phyloP scores from a whole-genome alignment of 768 basidiomycete genomes.

The Trametes punicea region DNA sequence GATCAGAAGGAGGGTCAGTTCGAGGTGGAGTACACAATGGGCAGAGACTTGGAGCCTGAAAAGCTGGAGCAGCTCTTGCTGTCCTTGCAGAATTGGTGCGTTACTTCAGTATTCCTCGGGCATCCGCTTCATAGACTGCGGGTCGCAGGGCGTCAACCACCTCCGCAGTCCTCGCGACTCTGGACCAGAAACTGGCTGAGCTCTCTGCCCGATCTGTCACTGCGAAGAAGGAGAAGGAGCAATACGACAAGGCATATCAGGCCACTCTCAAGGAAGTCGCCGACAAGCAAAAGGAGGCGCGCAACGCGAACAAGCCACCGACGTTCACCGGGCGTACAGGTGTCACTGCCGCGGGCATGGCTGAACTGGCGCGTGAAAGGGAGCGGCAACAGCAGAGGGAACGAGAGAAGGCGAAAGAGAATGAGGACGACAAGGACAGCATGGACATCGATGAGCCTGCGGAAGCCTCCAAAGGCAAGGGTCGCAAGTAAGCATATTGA shows the following conservation, averaged over 20 bases:
- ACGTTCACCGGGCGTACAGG: slow-evolving; percentile 18
- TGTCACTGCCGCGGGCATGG: slow-evolving; percentile 22
- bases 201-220: slow-evolving; percentile 45
- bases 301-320: slow-evolving; percentile 16
- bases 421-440: slow-evolving; percentile 31
- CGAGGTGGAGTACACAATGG: slow-evolving; percentile 91
- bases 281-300: slow-evolving; percentile 55
- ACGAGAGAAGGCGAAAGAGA: slow-evolving; percentile 17
- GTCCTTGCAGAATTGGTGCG: slow-evolving; percentile 67
- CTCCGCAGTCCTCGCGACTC: slow-evolving; percentile 61
- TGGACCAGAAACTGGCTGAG: slow-evolving; percentile 64
- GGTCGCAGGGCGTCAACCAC: slow-evolving; percentile 65
- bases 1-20: slow-evolving; percentile 90
- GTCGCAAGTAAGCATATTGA: slow-evolving; percentile 50
- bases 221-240: slow-evolving; percentile 41
- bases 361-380: slow-evolving; percentile 18
- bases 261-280: slow-evolving; percentile 55
- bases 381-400: slow-evolving; percentile 16
- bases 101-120: slow-evolving; percentile 14
- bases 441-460: slow-evolving; percentile 70
- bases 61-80: slow-evolving; percentile 57
- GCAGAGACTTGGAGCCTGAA: slow-evolving; percentile 83
- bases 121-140: neutral
- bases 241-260: slow-evolving; percentile 55
- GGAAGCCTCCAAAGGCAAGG: slow-evolving; percentile 48